These are phyloP conservation scores for Hypoxylon crocopeplum DNA, from an alignment of 495 filamentous ascomycete species.

Conservation along the genomic window DNA sequence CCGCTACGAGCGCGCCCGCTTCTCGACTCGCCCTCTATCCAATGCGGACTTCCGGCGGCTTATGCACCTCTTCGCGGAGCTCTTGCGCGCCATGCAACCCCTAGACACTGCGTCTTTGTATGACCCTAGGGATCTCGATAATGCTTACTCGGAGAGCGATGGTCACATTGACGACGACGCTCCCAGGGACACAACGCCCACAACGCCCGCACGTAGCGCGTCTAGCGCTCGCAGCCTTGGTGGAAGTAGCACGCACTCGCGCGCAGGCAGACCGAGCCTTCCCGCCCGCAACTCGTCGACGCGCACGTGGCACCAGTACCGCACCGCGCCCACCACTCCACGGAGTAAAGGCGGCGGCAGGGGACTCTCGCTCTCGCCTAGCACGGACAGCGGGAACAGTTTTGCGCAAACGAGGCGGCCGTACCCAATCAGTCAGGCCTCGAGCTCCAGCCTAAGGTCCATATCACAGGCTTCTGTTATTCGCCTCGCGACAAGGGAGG, in stretches of 20 bases:
- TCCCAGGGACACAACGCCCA: constrained; percentile 40
- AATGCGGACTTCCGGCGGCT: constrained; percentile 78
- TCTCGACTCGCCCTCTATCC: constrained; percentile 62
- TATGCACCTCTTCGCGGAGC: constrained; percentile 86
- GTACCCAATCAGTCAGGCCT: constrained; percentile 47
- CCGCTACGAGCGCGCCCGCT: constrained; percentile 84
- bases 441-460: constrained; percentile 50
- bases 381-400: constrained; percentile 45
- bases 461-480: constrained; percentile 47
- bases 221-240: constrained; percentile 31
- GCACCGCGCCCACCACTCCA: constrained; percentile 61
- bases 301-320: constrained; percentile 47
- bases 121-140: constrained; percentile 39
- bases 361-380: constrained; percentile 41
- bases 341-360: constrained; percentile 43
- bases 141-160: constrained; percentile 44
- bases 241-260: constrained; percentile 39
- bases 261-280: constrained; percentile 20
- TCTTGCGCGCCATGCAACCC: constrained; percentile 77
- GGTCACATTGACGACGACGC: constrained; percentile 58
- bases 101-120: constrained; percentile 60
- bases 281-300: constrained; percentile 44
- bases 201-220: constrained; percentile 33
- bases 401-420: constrained; percentile 52
- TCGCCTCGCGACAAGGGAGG: constrained; percentile 45